Evolutionary conservation across 768 basidiomycete genomes (phyloP).

Genomic region (Melanogaster broomeanus): DNA sequence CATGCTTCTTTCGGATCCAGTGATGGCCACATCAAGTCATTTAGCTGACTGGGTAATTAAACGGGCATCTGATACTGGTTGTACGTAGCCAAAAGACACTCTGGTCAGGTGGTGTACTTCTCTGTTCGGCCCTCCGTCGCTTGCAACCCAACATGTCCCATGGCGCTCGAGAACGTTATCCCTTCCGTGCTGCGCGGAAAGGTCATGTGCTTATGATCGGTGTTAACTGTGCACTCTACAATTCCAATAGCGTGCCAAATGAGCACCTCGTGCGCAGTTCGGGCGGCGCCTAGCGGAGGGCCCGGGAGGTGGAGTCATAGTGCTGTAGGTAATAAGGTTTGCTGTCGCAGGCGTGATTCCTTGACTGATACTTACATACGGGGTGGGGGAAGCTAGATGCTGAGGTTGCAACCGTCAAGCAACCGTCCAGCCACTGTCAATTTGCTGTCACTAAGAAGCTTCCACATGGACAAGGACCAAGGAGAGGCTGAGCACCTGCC

Average conservation of each 20-base stretch:
- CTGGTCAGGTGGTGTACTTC: constrained; percentile 10
- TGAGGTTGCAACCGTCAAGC: no score
- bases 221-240: background rate
- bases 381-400: no score
- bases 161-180: constrained; percentile 1
- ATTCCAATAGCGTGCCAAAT: no score
- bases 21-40: constrained; percentile 22
- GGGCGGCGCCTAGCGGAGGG: no score
- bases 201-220: constrained; percentile 10
- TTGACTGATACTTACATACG: no score
- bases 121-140: background rate
- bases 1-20: constrained; percentile 20
- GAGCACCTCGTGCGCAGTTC: no score
- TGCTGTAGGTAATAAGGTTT: background rate
- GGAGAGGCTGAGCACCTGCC: no score
- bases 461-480: no score
- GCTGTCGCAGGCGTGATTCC: no score
- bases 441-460: no score
- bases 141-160: no score
- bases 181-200: constrained; percentile 24
- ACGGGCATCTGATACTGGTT: constrained; percentile 2
- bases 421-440: no score
- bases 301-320: background rate
- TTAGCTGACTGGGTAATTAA: constrained; percentile 24
- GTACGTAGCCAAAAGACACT: constrained; percentile 12